Percentiles rank a stretch among this genome's conserved stretches.
Evolutionary conservation across 192 early-diverging fungal genomes (phyloP).

Genomic region (Backusella morwellensis): DNA sequence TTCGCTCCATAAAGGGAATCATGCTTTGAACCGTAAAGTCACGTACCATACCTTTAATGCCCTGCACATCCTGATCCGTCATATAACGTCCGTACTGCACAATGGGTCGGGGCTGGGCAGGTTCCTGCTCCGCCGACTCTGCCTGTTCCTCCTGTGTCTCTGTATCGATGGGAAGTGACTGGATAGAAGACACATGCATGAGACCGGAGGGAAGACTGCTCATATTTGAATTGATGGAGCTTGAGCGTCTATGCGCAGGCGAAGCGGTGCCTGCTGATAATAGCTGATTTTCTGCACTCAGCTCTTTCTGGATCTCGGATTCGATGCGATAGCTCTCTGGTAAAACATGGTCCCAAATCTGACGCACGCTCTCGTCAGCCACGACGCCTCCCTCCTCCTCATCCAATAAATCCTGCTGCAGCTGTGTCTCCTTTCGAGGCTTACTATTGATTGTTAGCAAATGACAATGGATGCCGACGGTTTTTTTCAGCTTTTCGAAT

Average conservation of each 20-base stretch:
- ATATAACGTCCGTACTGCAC: conserved; percentile 53
- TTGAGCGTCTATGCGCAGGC: conserved; percentile 4
- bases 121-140: neutral
- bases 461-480: conserved; percentile 61
- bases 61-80: conserved; percentile 50
- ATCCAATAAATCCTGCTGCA: conserved; percentile 6
- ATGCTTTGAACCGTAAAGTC: conserved; percentile 73
- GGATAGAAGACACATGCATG: neutral
- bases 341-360: conserved; percentile 12
- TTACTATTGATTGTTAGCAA: conserved; percentile 61
- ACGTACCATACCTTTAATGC: conserved; percentile 46
- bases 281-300: neutral
- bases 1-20: conserved; percentile 87
- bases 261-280: neutral
- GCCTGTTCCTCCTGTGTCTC: conserved; percentile 23
- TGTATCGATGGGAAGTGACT: neutral
- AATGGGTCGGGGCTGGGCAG: conserved; percentile 16
- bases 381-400: neutral
- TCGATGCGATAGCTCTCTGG: conserved; percentile 1
- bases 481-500: conserved; percentile 63
- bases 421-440: neutral
- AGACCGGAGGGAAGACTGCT: neutral
- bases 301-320: conserved; percentile 4
- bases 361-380: neutral
- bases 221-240: conserved; percentile 9